Evolutionary conservation across 2,329 filamentous ascomycete species (phyloP).

Genomic region (Alternaria arbusti): DNA sequence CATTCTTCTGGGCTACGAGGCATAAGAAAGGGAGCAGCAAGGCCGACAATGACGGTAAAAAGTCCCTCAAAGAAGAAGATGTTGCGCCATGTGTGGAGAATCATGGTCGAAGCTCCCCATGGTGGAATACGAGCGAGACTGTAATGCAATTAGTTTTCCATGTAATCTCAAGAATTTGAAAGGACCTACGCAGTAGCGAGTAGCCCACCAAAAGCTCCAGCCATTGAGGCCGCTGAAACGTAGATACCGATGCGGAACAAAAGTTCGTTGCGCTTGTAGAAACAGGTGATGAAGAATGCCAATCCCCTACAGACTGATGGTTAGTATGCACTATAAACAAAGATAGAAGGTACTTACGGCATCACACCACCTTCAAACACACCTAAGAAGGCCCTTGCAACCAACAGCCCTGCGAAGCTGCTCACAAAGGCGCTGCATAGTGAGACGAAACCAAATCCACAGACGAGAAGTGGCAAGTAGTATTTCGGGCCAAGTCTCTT

Average conservation of each 20-base stretch:
- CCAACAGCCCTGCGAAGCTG: constrained; percentile 56
- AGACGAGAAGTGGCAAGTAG: constrained; percentile 61
- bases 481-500: constrained; percentile 61
- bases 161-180: neutral
- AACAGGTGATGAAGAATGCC: constrained; percentile 63
- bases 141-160: neutral
- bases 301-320: constrained; percentile 49
- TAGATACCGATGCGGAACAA: constrained; percentile 64
- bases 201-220: constrained; percentile 65
- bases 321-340: neutral
- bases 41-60: constrained; percentile 58
- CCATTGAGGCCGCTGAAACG: constrained; percentile 61
- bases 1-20: constrained; percentile 58
- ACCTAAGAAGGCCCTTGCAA: constrained; percentile 58
- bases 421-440: constrained; percentile 62
- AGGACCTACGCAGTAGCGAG: constrained; percentile 58
- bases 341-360: constrained; percentile 46
- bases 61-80: constrained; percentile 71
- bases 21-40: constrained; percentile 59
- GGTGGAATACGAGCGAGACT: constrained; percentile 54
- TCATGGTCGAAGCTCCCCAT: constrained; percentile 56
- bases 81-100: constrained; percentile 54
- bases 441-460: constrained; percentile 63
- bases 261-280: constrained; percentile 64
- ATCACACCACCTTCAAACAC: constrained; percentile 65